Percentiles rank a stretch among this genome's conserved stretches.
Evolutionary conservation across 2,329 filamentous ascomycete species (phyloP).

Genomic region (Aspergillus texensis): DNA sequence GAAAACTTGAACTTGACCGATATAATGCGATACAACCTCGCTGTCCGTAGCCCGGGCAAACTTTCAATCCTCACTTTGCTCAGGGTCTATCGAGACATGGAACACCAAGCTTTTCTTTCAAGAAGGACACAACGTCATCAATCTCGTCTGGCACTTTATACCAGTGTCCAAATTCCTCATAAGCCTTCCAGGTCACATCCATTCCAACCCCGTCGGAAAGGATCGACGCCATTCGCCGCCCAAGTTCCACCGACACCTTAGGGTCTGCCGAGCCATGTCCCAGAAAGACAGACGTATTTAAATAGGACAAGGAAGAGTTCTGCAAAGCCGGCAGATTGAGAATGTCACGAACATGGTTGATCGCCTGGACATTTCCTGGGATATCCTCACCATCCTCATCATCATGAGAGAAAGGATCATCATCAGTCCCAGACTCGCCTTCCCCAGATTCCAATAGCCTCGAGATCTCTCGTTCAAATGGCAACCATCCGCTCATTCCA

Average conservation of each 20-base stretch:
- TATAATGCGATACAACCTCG: background rate
- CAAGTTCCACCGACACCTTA: too few relatives aligned
- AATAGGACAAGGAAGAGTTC: background rate
- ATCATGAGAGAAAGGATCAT: constrained; percentile 23
- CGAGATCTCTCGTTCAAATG: background rate
- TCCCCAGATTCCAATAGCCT: constrained; percentile 21
- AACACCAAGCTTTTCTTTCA: constrained; percentile 23
- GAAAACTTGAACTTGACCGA: background rate
- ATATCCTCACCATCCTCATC: constrained; percentile 16
- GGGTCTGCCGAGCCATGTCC: too few relatives aligned
- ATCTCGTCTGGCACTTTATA: constrained; percentile 53
- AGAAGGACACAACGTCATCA: constrained; percentile 48
- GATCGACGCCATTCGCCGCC: too few relatives aligned
- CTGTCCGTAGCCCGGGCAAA: background rate
- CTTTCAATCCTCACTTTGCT: background rate
- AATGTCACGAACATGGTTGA: constrained; percentile 37
- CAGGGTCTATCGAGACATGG: background rate
- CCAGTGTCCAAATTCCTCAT: constrained; percentile 51
- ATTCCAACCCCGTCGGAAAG: too few relatives aligned
- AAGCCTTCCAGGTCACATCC: constrained; percentile 37
- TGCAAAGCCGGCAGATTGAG: constrained; percentile 23
- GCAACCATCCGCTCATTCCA: constrained; percentile 47
- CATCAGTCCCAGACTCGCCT: constrained; percentile 12
- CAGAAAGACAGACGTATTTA: background rate
- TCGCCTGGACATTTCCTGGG: constrained; percentile 25